Evolutionary conservation across 495 filamentous ascomycete genomes (phyloP), one percentile per base, ranked within the genome.

Genomic region (Daldinia loculata): DNA sequence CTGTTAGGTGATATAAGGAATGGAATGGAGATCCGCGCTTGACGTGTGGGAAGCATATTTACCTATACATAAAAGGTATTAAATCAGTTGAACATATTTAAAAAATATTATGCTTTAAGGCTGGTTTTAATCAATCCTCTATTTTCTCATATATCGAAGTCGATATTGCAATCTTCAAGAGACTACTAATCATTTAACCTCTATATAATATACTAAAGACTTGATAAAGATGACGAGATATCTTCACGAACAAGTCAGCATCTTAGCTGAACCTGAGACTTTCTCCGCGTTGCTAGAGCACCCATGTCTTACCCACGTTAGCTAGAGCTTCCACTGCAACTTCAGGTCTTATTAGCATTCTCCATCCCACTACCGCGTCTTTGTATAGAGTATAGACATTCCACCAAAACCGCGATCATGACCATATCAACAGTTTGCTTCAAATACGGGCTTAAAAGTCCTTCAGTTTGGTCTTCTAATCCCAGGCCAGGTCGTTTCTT

Each of bases 321-420:
- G 38, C 63, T 63, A 53, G 29, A 63, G 61, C 59, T 58, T 66
- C 71, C 56, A 12, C 15, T 69, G 70, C 53, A 74, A 61, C 52
- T 65, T 26, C n/a, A 67, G 58, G 53, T 61, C 66, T 72, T 61
- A 67, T 76, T 58, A 72, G 45, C 74, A 77, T 77, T 77, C 75
- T 72, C 71, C 4, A 29, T n/a, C 45, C 27, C 6, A 52, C 41
- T 15, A 12, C 45, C 62, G 61, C 75, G 70, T 76, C 59, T 75
- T 58, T n/a, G 55, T 43, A 68, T 51, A 69, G 63, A 52, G 55
- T 43, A 68, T 51, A 69, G 63, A 52, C 57, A 76, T 77, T 76
- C 65, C 43, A 72, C 29, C n/a, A 24, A 48, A 57, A 50, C 59
- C 75, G 66, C 59, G 70, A 66, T 57, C 19, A 38, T 48, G 51